These are phyloP conservation scores for Kazachstania taianensis DNA, from an alignment of 805 yeast genomes.

Conservation along the genomic window DNA sequence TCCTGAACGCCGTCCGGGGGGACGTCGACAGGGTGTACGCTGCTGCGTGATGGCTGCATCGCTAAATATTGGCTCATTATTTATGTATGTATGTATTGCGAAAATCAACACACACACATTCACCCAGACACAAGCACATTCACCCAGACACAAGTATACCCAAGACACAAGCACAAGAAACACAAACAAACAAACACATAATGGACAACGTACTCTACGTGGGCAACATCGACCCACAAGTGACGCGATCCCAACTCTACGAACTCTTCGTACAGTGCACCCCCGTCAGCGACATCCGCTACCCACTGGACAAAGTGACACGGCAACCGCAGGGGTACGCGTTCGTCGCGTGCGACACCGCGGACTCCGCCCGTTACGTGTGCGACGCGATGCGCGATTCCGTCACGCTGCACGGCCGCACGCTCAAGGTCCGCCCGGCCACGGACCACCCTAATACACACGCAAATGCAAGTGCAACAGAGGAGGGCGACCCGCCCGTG, in stretches of 20 bases:
- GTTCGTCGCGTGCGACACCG: conserved; percentile 59
- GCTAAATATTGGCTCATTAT: no score
- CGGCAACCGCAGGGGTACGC: conserved; percentile 79
- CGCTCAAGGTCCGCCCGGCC: conserved; percentile 40
- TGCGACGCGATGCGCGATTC: conserved; percentile 46
- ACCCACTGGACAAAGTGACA: conserved; percentile 71
- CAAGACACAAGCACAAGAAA: no score
- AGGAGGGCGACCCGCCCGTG: conserved; percentile 35
- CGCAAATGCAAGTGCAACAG: conserved; percentile 12
- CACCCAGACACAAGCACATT: no score
- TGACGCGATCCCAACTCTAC: conserved; percentile 58
- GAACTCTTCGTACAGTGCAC: conserved; percentile 82
- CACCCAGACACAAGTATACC: no score
- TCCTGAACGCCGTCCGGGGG: conserved; percentile 55
- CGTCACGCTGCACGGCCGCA: conserved; percentile 46
- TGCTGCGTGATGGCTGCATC: no score
- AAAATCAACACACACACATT: no score
- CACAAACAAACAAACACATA: no score
- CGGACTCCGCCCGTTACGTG: conserved; percentile 62
- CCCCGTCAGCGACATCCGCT: conserved; percentile 56
- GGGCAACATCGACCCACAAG: conserved; percentile 74
- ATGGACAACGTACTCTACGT: conserved; percentile 39
- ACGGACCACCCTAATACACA: conserved; percentile 6
- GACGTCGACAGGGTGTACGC: conserved; percentile 60
- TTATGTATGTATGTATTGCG: no score